Evolutionary conservation across 108 stramenopile species (phyloP), one percentile per base, ranked within the genome.

Genomic region (Cyclotella atomus): DNA sequence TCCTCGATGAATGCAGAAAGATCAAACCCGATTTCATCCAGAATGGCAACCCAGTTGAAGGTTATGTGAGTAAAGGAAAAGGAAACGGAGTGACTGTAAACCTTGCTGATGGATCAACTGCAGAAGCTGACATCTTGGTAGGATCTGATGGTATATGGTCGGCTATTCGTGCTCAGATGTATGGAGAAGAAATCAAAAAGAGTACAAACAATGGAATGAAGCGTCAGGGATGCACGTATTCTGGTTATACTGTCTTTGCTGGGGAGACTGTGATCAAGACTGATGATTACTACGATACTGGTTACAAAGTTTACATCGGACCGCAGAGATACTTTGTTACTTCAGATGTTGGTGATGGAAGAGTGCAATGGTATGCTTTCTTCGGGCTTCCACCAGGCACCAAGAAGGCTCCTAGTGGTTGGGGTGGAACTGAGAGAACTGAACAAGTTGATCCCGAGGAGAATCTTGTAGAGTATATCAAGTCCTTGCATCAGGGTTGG

Each of bases 331-430:
- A 98, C 82, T 98, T 98, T 68, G 98, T 98, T n/a, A 97, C 96
- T 14, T 86, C 84, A 14, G 98, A 98, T 87, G 96, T 98, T 14
- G 98, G 98, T 8, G 86, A 90, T 59, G 98, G 98, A 0, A 91
- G 98, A 38, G 85, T 98, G 72, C 98, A 98, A 84, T 98, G 98
- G 98, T 98, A 98, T 71, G 95, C 98, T 35, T 97, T 98, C 81
- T 92, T 97, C 69, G 96, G 95, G n/a, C 82, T 97, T n/a, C 97
- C 98, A 25, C 95, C 98, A 16, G 97, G 97, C 45, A 85, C 91
- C 68, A 97, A 97, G 79, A 90, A 87, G 69, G 95, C 92, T 49
- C 91, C 91, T 17, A 87, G 84, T 50, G 91, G 91, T 27, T 93
- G 92, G 92, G 95, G 89, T 43, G 95, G 92, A 3, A 85, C 88